Percentiles rank a stretch among this genome's conserved stretches.
Evolutionary conservation across 352 stramenopile genomes (phyloP).

Genomic region (Elongisporangium senticosum): DNA sequence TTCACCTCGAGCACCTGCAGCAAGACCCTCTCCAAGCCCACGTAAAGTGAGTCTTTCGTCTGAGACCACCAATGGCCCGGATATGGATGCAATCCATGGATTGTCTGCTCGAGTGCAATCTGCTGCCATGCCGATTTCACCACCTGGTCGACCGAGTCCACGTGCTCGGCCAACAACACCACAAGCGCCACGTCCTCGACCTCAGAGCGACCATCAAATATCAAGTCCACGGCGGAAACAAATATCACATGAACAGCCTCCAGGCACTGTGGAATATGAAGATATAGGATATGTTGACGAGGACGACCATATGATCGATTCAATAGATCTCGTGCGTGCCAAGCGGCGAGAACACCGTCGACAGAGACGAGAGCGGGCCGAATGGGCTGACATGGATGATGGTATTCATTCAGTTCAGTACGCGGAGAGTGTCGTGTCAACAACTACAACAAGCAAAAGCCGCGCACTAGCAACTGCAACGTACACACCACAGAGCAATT

Average conservation of each 20-base stretch:
- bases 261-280: neutral
- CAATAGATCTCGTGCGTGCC: slow-evolving; percentile 8
- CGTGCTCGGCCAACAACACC: slow-evolving; percentile 13
- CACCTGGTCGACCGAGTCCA: slow-evolving; percentile 11
- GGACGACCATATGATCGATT: slow-evolving; percentile 9
- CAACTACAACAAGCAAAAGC: slow-evolving; percentile 13
- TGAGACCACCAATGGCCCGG: neutral
- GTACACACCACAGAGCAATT: slow-evolving; percentile 49
- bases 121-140: slow-evolving; percentile 8
- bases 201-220: slow-evolving; percentile 24
- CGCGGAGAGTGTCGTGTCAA: slow-evolving; percentile 27
- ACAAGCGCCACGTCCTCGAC: slow-evolving; percentile 3
- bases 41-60: neutral
- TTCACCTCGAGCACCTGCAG: neutral
- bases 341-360: slow-evolving; percentile 14
- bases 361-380: slow-evolving; percentile 10
- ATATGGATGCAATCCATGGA: neutral
- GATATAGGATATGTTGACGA: slow-evolving; percentile 13
- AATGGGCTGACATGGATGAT: slow-evolving; percentile 1
- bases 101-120: slow-evolving; percentile 2
- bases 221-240: neutral
- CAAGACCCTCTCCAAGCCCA: neutral
- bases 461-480: slow-evolving; percentile 37
- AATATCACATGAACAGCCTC: neutral
- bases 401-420: slow-evolving; percentile 9